Evolutionary conservation across 2,329 filamentous ascomycete genomes (phyloP), one percentile per base, ranked within the genome.

Genomic region (Cladophialophora carrionii): DNA sequence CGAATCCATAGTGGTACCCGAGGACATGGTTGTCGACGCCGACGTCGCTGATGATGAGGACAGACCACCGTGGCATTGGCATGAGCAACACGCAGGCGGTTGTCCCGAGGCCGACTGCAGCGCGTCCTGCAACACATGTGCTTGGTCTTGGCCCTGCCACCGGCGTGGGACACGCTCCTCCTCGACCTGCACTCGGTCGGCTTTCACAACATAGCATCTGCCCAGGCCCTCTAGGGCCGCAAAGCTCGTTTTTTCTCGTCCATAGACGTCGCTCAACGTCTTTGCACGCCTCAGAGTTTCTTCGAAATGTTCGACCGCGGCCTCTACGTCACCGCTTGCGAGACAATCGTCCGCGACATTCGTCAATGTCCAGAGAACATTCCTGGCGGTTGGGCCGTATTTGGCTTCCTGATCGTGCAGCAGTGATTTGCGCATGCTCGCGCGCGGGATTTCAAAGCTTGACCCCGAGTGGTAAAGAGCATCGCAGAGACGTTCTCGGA

Each of bases 261-360:
- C 64, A 43, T 56, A 66, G 22, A 10, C 55, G n/a, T 61, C 64
- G 6, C 4, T 37, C 43, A 61, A 24, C 12, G n/a, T 43, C n/a
- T 63, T 43, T 12, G 64, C 46, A 12, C 61, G 34, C 2, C 29
- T 46, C 12, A 66, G 37, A 26, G 61, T 51, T n/a, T 59, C 29
- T 12, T 43, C 10, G 37, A 60, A 66, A 32, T 52, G 31, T 2
- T 20, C 32, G n/a, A 55, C 57, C 5, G 64, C 64, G 12, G 4
- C 29, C 12, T 63, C 60, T 12, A 59, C 22, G 26, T 61, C 51
- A 5, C 51, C 60, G n/a, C 24, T 17, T 4, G 41, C 49, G 17
- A 66, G 51, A 12, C 41, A 46, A 49, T 66, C 64, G 51, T 66
- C 64, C 4, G 64, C 64, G 24, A 66, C 61, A 32, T 66, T 66